phyloP scores from a whole-genome alignment of 306 rosid genomes.

The Cucurbita maxima region DNA sequence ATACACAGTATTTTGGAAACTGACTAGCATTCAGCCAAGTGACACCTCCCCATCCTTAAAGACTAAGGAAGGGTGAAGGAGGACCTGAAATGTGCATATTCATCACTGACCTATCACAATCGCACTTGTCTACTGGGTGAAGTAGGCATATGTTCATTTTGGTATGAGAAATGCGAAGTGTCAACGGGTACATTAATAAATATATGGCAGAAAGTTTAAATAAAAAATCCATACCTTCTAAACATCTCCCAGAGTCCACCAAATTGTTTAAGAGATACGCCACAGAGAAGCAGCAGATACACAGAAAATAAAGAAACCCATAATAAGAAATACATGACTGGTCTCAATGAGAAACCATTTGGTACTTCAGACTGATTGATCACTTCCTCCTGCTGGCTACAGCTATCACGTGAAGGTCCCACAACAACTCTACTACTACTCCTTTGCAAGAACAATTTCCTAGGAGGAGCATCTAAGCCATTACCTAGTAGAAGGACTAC shows the following conservation, averaged over 20 bases:
- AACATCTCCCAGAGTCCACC: conserved; percentile 81
- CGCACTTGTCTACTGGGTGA: not conserved
- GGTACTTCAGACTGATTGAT: conserved; percentile 15
- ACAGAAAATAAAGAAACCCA: conserved; percentile 59
- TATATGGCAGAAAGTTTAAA: not conserved
- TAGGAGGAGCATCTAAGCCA: conserved; percentile 85
- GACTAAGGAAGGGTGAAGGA: not conserved
- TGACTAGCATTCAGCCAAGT: not conserved
- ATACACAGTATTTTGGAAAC: not conserved
- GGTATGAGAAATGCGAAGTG: not conserved
- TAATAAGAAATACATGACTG: conserved; percentile 30
- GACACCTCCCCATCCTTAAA: not conserved
- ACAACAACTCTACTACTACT: conserved; percentile 25
- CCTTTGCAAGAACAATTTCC: conserved; percentile 36
- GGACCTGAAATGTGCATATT: not conserved
- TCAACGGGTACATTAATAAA: not conserved
- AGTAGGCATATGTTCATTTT: not conserved
- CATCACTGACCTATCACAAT: not conserved
- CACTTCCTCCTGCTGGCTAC: conserved; percentile 24
- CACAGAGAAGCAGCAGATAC: conserved; percentile 63
- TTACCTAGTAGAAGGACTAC: conserved; percentile 59
- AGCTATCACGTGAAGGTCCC: conserved; percentile 21
- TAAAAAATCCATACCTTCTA: conserved; percentile 38
- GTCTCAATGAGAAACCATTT: conserved; percentile 49
- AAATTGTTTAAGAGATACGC: conserved; percentile 42